Evolutionary conservation across 2,329 filamentous ascomycete genomes (phyloP).

Genomic region (Colletotrichum sp.): DNA sequence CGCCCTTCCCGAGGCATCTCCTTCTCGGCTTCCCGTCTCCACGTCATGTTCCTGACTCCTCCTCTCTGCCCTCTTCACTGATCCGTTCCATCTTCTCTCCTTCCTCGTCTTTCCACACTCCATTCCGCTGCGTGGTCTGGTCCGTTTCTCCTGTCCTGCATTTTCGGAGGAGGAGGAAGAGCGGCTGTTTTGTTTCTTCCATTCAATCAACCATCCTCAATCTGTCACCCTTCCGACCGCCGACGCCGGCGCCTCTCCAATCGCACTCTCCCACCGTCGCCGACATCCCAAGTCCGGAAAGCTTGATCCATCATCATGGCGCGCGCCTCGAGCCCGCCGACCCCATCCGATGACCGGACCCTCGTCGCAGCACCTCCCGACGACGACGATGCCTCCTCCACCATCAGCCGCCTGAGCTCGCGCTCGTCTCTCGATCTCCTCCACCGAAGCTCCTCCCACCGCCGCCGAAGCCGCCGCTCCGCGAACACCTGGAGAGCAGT

Average conservation of each 20-base stretch:
- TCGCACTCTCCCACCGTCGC: not conserved
- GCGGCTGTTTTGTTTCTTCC: not conserved
- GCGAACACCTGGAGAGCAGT: conserved; percentile 42
- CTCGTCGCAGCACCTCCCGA: not conserved
- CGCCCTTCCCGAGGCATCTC: conserved; percentile 2
- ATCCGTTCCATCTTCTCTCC: not conserved
- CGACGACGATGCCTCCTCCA: conserved; percentile 18
- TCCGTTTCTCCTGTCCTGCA: not conserved
- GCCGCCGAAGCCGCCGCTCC: conserved; percentile 10
- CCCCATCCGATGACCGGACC: conserved; percentile 5
- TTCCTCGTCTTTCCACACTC: not conserved
- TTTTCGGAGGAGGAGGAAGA: not conserved
- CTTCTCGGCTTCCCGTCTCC: not conserved
- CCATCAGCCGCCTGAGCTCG: conserved; percentile 24
- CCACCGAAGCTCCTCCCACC: conserved; percentile 7
- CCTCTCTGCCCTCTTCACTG: not conserved
- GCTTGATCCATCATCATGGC: conserved; percentile 9
- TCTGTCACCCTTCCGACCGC: not conserved
- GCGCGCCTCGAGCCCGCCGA: conserved; percentile 5
- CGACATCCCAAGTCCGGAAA: not conserved
- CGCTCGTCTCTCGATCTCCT: conserved; percentile 24
- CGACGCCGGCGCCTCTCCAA: not conserved
- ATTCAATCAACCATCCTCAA: not conserved
- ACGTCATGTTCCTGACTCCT: not conserved
- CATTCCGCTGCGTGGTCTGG: not conserved